A percentile compares a stretch with the other conserved stretches of the same genome.
Conservation (phyloP, 2,329 filamentous ascomycete genomes). For the Penicillium brasilianum region DNA sequence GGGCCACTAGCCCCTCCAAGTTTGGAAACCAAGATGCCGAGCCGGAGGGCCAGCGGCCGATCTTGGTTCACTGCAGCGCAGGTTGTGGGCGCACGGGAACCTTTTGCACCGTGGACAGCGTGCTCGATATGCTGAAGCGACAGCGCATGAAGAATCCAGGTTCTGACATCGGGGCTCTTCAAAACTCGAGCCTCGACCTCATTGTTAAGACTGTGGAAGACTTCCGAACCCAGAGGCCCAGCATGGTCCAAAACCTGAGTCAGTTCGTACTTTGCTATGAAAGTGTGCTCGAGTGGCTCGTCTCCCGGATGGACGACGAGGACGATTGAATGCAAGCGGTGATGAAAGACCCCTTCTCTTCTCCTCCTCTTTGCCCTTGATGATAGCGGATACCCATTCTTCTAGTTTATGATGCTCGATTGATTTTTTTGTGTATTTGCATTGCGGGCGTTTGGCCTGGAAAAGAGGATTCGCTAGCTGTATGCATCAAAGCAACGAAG, state of each 20-base stretch:
- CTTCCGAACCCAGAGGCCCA: constrained; percentile 83
- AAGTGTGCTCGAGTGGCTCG: constrained; percentile 86
- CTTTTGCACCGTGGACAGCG: constrained; percentile 94
- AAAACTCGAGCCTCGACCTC: constrained; percentile 72
- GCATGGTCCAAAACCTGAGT: constrained; percentile 93
- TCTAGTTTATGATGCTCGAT: constrained; percentile 6
- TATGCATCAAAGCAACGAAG: constrained; percentile 9
- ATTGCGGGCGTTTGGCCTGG: constrained; percentile 2
- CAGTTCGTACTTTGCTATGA: constrained; percentile 98
- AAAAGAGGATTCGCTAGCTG: background rate
- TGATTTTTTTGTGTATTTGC: constrained; percentile 8
- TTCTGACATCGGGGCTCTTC: constrained; percentile 59
- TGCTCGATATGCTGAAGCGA: constrained; percentile 95
- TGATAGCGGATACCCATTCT: constrained; percentile 9
- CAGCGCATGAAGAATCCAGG: constrained; percentile 58
- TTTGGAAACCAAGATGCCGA: constrained; percentile 61
- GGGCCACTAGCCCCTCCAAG: constrained; percentile 38
- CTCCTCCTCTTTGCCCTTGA: background rate
- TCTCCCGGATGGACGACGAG: constrained; percentile 35
- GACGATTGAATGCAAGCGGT: constrained; percentile 6
- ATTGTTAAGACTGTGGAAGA: constrained; percentile 88
- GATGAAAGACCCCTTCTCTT: background rate
- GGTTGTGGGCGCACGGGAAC: constrained; percentile 95
- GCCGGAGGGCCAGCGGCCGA: constrained; percentile 62
- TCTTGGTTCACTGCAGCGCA: constrained; percentile 93